Percentiles rank a stretch among this genome's conserved stretches.
phyloP scores from a whole-genome alignment of 331 rosid species.

The Spiraea crenata region DNA sequence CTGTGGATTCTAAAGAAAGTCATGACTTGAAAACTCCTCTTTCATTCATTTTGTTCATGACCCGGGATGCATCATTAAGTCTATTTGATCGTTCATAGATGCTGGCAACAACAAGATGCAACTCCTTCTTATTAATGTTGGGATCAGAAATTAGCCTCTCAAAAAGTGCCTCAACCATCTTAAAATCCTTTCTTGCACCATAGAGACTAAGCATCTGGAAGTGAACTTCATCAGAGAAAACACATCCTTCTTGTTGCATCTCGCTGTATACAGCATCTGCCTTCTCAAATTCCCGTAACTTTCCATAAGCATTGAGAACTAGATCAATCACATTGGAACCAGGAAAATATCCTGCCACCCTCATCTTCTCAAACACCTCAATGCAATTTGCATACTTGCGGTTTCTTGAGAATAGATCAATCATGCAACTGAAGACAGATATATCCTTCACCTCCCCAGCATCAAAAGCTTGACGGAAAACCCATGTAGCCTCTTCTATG shows the following conservation, averaged over 20 bases:
- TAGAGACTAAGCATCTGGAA: slow-evolving; percentile 84
- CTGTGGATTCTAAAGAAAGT: slow-evolving; percentile 25
- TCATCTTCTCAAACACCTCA: slow-evolving; percentile 90
- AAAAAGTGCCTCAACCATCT: slow-evolving; percentile 57
- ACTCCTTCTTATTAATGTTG: slow-evolving; percentile 81
- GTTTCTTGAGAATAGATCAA: slow-evolving; percentile 70
- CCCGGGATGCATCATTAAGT: slow-evolving; percentile 69
- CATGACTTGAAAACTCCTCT: slow-evolving; percentile 32
- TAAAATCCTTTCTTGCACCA: slow-evolving; percentile 67
- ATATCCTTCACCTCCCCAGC: slow-evolving; percentile 78
- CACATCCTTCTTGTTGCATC: slow-evolving; percentile 80
- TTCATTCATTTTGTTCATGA: slow-evolving; percentile 62
- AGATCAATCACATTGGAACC: slow-evolving; percentile 77
- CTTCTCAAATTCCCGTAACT: slow-evolving; percentile 66
- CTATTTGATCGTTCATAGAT: slow-evolving; percentile 74
- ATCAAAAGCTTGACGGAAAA: slow-evolving; percentile 81
- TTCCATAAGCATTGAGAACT: slow-evolving; percentile 85
- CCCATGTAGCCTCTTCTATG: slow-evolving; percentile 90
- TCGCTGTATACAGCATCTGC: slow-evolving; percentile 72
- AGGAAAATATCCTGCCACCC: slow-evolving; percentile 71
- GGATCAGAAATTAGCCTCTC: slow-evolving; percentile 69
- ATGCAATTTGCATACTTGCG: slow-evolving; percentile 56
- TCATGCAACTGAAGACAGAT: slow-evolving; percentile 72
- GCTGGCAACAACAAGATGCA: slow-evolving; percentile 77
- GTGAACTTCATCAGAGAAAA: slow-evolving; percentile 79